Evolutionary conservation across 2,329 filamentous ascomycete species (phyloP), one percentile per base, ranked within the genome.

Genomic region (Diaporthe nobilis): DNA sequence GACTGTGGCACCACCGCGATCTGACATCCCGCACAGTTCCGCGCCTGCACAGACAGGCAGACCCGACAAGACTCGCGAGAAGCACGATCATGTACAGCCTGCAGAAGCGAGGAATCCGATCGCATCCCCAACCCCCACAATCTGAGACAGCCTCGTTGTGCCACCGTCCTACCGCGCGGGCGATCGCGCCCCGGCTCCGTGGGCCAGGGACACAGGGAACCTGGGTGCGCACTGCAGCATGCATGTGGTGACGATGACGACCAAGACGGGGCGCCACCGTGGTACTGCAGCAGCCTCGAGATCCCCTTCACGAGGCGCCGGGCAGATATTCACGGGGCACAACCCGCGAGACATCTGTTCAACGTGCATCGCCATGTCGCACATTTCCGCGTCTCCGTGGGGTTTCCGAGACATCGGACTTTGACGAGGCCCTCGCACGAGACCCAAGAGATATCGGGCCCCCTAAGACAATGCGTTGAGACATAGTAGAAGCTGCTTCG

Each of bases 101-200:
- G 72, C 67, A 75, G 68, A 73, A 60, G 47, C 68, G 68, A 77
- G 65, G 10, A 39, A 55, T 39, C 34, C 37, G 61, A 57, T 73
- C 55, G 55, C 71, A 39, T 42, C 31, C 51, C 31, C 17, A 47
- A n/a, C 47, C 65, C 65, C 65, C 65, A 55, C 65, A 28, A 70
- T 70, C 65, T 70, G 49, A 70, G 65, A 70, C 65, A 70, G 65
- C 49, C 65, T 70, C 34, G 34, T 49, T 39, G 65, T 70, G 65
- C 47, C 13, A 68, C 65, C 65, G 65, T 68, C 65, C 31, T 70
- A 70, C 49, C 49, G 65, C 49, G 65, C n/a, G 20, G 65, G n/a
- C 65, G 65, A 70, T 70, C 34, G 65, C 34, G 65, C 65, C 49
- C 65, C 65, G 65, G 34, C 65, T 13, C 65, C 34, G 37, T 70